These are phyloP conservation scores for Lichtheimia ornata DNA, from an alignment of 371 early-diverging fungal genomes.

Conservation along the genomic window DNA sequence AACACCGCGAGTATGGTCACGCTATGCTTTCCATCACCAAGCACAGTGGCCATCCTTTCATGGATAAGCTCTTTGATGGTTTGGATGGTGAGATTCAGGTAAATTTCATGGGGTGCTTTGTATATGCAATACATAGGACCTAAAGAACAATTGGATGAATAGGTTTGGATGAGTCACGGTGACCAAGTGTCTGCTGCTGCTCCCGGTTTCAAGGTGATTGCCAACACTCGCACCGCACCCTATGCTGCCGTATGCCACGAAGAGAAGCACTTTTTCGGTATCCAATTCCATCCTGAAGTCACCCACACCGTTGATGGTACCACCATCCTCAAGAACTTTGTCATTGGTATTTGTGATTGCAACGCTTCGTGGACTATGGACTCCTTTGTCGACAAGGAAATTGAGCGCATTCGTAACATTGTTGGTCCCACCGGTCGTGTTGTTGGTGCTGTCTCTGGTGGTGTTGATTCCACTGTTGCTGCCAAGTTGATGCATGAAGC, in stretches of 20 bases:
- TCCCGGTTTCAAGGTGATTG: conserved; percentile 83
- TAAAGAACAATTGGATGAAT: background rate
- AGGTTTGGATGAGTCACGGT: conserved; percentile 98
- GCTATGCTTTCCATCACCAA: conserved; percentile 73
- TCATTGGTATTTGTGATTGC: conserved; percentile 81
- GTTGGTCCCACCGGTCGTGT: conserved; percentile 94
- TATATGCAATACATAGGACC: background rate
- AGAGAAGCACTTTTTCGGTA: conserved; percentile 83
- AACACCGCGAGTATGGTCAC: conserved; percentile 95
- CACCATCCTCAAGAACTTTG: conserved; percentile 89
- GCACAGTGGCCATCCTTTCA: conserved; percentile 61
- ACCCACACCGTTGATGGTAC: conserved; percentile 93
- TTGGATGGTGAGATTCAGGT: conserved; percentile 63
- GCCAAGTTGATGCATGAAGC: conserved; percentile 95
- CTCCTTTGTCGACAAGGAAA: conserved; percentile 95
- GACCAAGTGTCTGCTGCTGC: conserved; percentile 89
- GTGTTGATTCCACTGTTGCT: conserved; percentile 96
- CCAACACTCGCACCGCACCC: conserved; percentile 84
- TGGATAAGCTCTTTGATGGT: conserved; percentile 78
- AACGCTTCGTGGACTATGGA: conserved; percentile 93
- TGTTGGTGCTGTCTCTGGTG: conserved; percentile 96
- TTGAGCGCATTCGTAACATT: conserved; percentile 86
- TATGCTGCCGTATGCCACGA: conserved; percentile 87
- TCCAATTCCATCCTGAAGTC: conserved; percentile 98
- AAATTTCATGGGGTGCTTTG: conserved; percentile 7